Evolutionary conservation across 75 land plant genomes (phyloP), one percentile per base, ranked within the genome.

Genomic region (Picea glauca): DNA sequence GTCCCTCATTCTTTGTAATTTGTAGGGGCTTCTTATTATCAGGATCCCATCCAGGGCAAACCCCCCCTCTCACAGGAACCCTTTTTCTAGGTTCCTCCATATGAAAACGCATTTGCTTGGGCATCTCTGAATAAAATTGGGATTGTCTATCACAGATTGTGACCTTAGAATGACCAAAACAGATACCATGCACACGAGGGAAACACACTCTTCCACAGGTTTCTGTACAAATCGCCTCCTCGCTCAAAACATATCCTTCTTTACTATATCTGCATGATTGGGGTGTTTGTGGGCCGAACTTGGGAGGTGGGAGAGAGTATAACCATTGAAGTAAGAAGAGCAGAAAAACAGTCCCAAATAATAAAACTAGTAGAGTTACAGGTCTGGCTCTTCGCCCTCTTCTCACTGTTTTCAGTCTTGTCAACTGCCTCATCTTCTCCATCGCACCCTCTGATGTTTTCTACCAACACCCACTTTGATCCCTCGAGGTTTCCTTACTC

Each of bases 101-200:
- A 14, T 66, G 33, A 43, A 84, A 78, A 17, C 83, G 74, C 83
- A 84, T 77, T 15, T 77, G 14, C 1, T 77, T 58, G 13, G 86
- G 86, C 13, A 84, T 50, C 20, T 75, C 80, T 11, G 77, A 63
- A 57, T 81, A n/a, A 7, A 54, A 15, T 11, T 58, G 50, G 3
- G 83, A 33, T 11, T 58, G 75, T 20, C 60, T 83, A 61, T 82
- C 86, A n/a, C 86, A 85, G 12, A 85, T 18, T 7, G 80, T 78
- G 11, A 82, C 86, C 76, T 82, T 58, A 43, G 76, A 31, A 35
- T 58, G 76, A 14, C 76, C 73, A 43, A 85, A 76, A 38, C 86
- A 85, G 56, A 85, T 73, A 33, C 86, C 86, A 17, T 65, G 77
- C 40, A 85, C 84, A 21, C 86, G 79, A 61, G 86, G 86, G 75